phyloP scores from a whole-genome alignment of 371 early-diverging fungal species.

The Rhizopus stolonifer region DNA sequence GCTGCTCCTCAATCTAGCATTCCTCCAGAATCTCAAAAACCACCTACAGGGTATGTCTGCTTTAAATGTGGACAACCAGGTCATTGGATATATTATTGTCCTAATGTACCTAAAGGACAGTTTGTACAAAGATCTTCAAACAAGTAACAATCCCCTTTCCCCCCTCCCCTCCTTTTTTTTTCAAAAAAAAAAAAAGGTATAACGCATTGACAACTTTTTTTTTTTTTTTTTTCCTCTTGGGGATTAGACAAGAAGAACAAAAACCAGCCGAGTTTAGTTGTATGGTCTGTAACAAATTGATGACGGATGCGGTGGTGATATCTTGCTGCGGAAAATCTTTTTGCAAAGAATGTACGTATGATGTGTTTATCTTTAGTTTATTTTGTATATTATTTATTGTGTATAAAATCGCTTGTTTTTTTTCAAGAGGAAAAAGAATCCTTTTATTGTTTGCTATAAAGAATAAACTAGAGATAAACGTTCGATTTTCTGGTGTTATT shows the following conservation, averaged over 20 bases:
- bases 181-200: not conserved
- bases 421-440: not conserved
- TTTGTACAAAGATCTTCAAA: slow-evolving; percentile 39
- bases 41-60: slow-evolving; percentile 51
- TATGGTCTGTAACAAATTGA: slow-evolving; percentile 69
- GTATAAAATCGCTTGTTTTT: not conserved
- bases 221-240: no score
- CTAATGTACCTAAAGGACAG: slow-evolving; percentile 51
- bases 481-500: slow-evolving; percentile 2
- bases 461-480: slow-evolving; percentile 4
- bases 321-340: slow-evolving; percentile 87
- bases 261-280: slow-evolving; percentile 68
- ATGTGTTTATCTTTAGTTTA: slow-evolving; percentile 12
- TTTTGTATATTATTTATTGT: slow-evolving; percentile 2
- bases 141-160: slow-evolving; percentile 29
- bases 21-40: slow-evolving; percentile 49
- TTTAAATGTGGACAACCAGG: slow-evolving; percentile 55
- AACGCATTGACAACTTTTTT: not conserved
- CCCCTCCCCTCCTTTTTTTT: no score
- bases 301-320: slow-evolving; percentile 76
- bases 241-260: slow-evolving; percentile 10
- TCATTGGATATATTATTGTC: slow-evolving; percentile 58
- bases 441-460: slow-evolving; percentile 1
- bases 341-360: slow-evolving; percentile 83
- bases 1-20: slow-evolving; percentile 23